Evolutionary conservation across 768 basidiomycete species (phyloP), one percentile per base, ranked within the genome.

Genomic region (Lentinula sp.): DNA sequence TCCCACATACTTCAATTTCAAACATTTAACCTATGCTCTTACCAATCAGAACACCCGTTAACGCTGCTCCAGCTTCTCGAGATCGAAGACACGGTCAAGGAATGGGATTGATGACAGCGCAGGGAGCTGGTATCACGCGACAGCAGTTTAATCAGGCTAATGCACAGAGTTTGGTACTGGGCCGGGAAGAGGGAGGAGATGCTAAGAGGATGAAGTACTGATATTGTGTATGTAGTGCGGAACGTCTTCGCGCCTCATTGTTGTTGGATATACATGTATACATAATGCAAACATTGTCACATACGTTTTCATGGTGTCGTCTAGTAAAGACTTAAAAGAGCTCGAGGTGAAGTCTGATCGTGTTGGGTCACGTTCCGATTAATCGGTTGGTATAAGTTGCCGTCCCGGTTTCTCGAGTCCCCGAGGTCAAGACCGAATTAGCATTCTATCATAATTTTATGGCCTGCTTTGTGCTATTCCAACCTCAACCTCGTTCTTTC

Each of bases 31-130:
- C 51, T 20, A 28, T 42, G 13, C 28, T 23, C 35, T 18, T n/a
- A 8, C n/a, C 9, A 52, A 49, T 36, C n/a, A 51, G 39, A 12
- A 33, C 59, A 16, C 5, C 35, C 4, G 13, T 23, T n/a, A 52
- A 23, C 41, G 1, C 59, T n/a, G 59, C 28, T 20, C 50, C 52
- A 51, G 18, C 36, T 10, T 39, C 59, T 8, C 59, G 55, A 18
- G 55, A 56, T 42, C 37, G 59, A 41, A 36, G 49, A 39, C 50
- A 39, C 32, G 50, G 13, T 1, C 59, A 32, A 4, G 59, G 59
- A 12, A 60, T 60, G 59, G 59, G 59, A 41, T 43, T 60, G 23
- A 60, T 60, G 59, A 15, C 48, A 18, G 49, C 59, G 4, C 56
- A 57, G 48, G 58, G 58, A 59, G 36, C 43, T 7, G 35, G 45